A percentile compares a stretch with the other conserved stretches of the same genome.
Evolutionary conservation across 257 asterid genomes (phyloP).

Genomic region (Primulina huaijiensis): DNA sequence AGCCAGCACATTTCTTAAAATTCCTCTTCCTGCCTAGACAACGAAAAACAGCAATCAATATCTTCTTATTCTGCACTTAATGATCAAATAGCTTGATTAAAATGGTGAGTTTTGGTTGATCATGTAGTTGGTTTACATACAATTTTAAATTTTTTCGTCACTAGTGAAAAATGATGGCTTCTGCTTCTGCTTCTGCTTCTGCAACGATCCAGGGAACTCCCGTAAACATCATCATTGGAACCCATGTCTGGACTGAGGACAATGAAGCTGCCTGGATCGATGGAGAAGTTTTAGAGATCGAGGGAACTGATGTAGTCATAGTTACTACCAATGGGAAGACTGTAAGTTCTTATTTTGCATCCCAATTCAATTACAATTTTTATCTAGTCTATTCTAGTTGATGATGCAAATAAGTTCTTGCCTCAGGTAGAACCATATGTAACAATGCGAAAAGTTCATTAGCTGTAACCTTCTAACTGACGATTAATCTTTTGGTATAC

Average conservation of each 20-base stretch:
- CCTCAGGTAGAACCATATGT: background rate
- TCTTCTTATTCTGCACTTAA: constrained; percentile 33
- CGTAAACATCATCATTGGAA: constrained; percentile 81
- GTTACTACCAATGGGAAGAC: constrained; percentile 59
- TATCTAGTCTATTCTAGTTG: background rate
- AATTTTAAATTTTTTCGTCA: constrained; percentile 18
- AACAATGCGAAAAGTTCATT: constrained; percentile 20
- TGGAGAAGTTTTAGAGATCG: constrained; percentile 69
- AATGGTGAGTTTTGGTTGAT: constrained; percentile 59
- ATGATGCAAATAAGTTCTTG: background rate
- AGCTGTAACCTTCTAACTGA: constrained; percentile 12
- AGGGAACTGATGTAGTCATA: constrained; percentile 64
- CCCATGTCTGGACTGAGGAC: constrained; percentile 91
- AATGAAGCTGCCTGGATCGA: constrained; percentile 84
- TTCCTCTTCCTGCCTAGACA: constrained; percentile 15
- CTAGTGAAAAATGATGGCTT: constrained; percentile 19
- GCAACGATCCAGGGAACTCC: constrained; percentile 80
- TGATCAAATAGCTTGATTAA: constrained; percentile 54
- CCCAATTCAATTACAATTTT: background rate
- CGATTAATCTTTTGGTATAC: background rate
- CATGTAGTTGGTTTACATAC: constrained; percentile 18
- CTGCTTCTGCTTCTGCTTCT: constrained; percentile 28
- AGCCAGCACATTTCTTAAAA: constrained; percentile 30
- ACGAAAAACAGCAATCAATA: constrained; percentile 20
- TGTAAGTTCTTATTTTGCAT: constrained; percentile 44